phyloP scores from a whole-genome alignment of 2,329 filamentous ascomycete genomes.

The Hortaea sp. region DNA sequence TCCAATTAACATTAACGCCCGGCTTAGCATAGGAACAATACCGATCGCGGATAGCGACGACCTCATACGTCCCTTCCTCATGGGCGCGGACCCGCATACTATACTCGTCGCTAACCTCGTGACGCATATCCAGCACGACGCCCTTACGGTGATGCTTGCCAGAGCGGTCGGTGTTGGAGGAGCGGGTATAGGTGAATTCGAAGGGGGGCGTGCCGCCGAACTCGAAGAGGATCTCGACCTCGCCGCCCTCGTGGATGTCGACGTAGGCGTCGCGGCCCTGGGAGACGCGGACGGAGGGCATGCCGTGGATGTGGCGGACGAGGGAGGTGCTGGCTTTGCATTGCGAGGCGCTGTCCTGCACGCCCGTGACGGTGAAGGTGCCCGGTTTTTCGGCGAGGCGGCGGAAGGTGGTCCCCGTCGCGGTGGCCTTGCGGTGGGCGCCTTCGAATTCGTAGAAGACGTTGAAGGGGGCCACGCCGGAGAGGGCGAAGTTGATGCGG shows the following conservation, averaged over 20 bases:
- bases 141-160: constrained; percentile 48
- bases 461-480: constrained; percentile 84
- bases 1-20: constrained; percentile 11
- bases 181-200: constrained; percentile 93
- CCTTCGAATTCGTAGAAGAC: constrained; percentile 86
- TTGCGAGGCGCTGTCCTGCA: constrained; percentile 79
- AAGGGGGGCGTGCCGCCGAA: constrained; percentile 95
- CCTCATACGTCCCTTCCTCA: constrained; percentile 95
- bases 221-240: constrained; percentile 86
- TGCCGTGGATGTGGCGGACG: constrained; percentile 75
- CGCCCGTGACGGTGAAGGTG: constrained; percentile 73
- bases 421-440: constrained; percentile 65
- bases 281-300: constrained; percentile 84
- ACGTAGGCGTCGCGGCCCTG: constrained; percentile 70
- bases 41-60: constrained; percentile 88
- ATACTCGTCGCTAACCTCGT: constrained; percentile 74
- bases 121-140: constrained; percentile 78
- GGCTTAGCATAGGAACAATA: constrained; percentile 76
- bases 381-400: constrained; percentile 88
- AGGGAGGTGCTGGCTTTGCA: constrained; percentile 74
- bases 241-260: constrained; percentile 93
- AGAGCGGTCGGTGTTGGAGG: constrained; percentile 70
- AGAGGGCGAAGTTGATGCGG: constrained; percentile 81
- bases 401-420: constrained; percentile 72
- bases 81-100: constrained; percentile 73